Evolutionary conservation across 2,329 filamentous ascomycete genomes (phyloP).

Genomic region (Emergomyces pasteurianus): DNA sequence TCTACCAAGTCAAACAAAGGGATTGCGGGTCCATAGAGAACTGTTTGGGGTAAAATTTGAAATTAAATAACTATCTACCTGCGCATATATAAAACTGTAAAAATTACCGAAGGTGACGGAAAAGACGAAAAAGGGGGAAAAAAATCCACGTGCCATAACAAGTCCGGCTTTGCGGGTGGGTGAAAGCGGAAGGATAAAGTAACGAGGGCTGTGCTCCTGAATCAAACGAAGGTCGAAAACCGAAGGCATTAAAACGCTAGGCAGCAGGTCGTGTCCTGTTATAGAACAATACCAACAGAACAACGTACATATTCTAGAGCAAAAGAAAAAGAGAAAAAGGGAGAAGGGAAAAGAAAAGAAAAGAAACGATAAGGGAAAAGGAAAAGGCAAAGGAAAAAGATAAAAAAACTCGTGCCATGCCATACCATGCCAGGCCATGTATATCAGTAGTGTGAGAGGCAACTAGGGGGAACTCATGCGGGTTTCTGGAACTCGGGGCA

Average conservation of each 20-base stretch:
- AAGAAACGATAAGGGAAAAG: too few relatives aligned
- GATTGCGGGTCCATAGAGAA: not conserved
- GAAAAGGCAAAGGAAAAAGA: too few relatives aligned
- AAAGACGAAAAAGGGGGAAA: too few relatives aligned
- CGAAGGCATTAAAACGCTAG: not conserved
- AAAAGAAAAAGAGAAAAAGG: too few relatives aligned
- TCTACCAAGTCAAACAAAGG: not conserved
- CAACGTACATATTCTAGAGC: not conserved
- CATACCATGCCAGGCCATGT: not conserved
- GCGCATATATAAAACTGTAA: not conserved
- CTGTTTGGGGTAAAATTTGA: not conserved
- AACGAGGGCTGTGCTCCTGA: not conserved
- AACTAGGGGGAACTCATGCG: not conserved
- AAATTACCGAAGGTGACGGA: not conserved
- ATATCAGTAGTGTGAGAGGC: not conserved
- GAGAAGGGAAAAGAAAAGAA: too few relatives aligned
- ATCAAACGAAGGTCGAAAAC: not conserved
- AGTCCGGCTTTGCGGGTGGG: not conserved
- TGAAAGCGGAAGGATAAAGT: conserved; percentile 5
- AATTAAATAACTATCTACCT: not conserved
- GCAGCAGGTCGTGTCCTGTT: not conserved
- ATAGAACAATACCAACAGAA: not conserved
- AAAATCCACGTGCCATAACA: not conserved
- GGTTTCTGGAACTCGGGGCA: not conserved
- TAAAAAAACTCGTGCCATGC: too few relatives aligned